These are phyloP conservation scores for Salvia sclarea DNA, from an alignment of 305 asterid species.

Conservation along the genomic window DNA sequence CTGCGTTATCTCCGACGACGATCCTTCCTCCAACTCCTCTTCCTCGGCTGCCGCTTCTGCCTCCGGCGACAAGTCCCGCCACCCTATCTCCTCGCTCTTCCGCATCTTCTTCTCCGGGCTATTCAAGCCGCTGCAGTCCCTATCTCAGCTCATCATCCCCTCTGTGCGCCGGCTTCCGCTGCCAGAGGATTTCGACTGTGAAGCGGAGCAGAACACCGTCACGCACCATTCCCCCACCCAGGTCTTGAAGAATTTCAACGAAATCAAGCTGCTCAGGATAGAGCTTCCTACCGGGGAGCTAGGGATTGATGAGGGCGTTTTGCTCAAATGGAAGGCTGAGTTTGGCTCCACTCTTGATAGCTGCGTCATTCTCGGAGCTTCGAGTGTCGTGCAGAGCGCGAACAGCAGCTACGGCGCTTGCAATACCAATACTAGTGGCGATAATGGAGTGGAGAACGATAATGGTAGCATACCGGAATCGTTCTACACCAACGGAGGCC, in stretches of 20 bases:
- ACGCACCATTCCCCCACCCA: slow-evolving; percentile 96
- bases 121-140: slow-evolving; percentile 61
- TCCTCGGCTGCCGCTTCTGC: slow-evolving; percentile 36
- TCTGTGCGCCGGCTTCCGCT: slow-evolving; percentile 47
- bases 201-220: slow-evolving; percentile 54
- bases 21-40: slow-evolving; percentile 40
- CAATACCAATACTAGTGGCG: slow-evolving; percentile 12
- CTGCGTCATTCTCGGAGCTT: slow-evolving; percentile 89
- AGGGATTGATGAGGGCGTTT: slow-evolving; percentile 78
- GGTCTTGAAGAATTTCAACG: slow-evolving; percentile 76
- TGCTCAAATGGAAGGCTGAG: slow-evolving; percentile 87
- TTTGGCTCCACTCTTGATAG: slow-evolving; percentile 91
- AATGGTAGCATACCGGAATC: slow-evolving; percentile 90
- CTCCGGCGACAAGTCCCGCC: slow-evolving; percentile 56
- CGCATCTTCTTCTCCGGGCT: slow-evolving; percentile 60
- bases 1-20: slow-evolving; percentile 92
- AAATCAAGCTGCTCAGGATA: slow-evolving; percentile 68
- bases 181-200: slow-evolving; percentile 46
- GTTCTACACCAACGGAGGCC: slow-evolving; percentile 87
- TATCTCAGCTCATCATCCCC: slow-evolving; percentile 62
- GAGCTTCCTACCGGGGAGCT: slow-evolving; percentile 89
- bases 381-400: slow-evolving; percentile 43
- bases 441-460: slow-evolving; percentile 44
- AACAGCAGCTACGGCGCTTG: slow-evolving; percentile 27
- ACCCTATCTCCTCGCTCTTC: slow-evolving; percentile 59